Conservation (phyloP, 2,329 filamentous ascomycete genomes). For the Camillea tinctor region DNA sequence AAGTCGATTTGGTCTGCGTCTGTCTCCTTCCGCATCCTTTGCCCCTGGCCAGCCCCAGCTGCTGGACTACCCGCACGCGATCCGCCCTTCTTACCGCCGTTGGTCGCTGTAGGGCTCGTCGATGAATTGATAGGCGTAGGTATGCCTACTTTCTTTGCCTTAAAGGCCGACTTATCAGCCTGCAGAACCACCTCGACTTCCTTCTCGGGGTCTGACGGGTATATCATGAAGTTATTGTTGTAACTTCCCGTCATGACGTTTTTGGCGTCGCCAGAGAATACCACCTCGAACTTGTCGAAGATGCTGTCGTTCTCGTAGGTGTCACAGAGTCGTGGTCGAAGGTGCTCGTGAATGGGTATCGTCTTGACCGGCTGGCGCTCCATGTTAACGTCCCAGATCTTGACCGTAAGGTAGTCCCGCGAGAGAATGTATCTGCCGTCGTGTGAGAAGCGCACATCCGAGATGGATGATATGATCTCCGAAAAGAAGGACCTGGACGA, state of each 20-base stretch:
- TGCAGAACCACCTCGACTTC: slow-evolving; percentile 97
- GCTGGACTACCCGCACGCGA: slow-evolving; percentile 88
- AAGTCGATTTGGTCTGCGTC: slow-evolving; percentile 99
- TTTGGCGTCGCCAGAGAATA: slow-evolving; percentile 96
- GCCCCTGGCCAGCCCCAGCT: slow-evolving; percentile 72
- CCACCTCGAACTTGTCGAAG: slow-evolving; percentile 99
- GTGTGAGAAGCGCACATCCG: slow-evolving; percentile 94
- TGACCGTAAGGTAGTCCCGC: slow-evolving; percentile 95
- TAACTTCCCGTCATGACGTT: slow-evolving; percentile 99
- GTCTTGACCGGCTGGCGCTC: slow-evolving; percentile 96
- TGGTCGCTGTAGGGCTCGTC: slow-evolving; percentile 67
- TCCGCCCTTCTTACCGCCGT: slow-evolving; percentile 80
- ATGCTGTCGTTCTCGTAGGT: slow-evolving; percentile 99
- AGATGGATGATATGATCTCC: slow-evolving; percentile 99
- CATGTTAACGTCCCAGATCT: slow-evolving; percentile 99
- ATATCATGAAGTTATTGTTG: slow-evolving; percentile 99
- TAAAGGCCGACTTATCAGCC: slow-evolving; percentile 98
- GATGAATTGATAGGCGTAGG: slow-evolving; percentile 92
- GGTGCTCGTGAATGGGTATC: slow-evolving; percentile 96
- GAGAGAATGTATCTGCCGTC: slow-evolving; percentile 97
- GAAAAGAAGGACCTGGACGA: slow-evolving; percentile 98
- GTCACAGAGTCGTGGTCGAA: slow-evolving; percentile 90
- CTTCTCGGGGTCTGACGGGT: slow-evolving; percentile 91
- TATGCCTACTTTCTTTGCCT: slow-evolving; percentile 98
- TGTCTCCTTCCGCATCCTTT: slow-evolving; percentile 97